phyloP scores from a whole-genome alignment of 2,329 filamentous ascomycete species.

The Nemania abortiva region DNA sequence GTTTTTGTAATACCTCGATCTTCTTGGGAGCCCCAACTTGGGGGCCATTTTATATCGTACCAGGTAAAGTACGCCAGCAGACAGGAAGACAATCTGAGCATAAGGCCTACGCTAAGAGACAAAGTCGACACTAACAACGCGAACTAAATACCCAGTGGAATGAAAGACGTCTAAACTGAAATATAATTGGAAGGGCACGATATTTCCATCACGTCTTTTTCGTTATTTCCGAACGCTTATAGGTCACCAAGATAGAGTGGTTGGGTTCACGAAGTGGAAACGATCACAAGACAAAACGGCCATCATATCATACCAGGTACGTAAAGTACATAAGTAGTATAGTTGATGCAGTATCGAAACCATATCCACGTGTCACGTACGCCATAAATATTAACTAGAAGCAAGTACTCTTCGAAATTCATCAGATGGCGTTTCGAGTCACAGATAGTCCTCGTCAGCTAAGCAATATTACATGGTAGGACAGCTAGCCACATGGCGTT shows the following conservation, averaged over 20 bases:
- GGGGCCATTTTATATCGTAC: conserved; percentile 13
- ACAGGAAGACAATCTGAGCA: background rate
- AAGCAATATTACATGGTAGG: conserved; percentile 11
- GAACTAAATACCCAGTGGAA: background rate
- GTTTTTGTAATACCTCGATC: background rate
- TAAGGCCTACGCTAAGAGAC: background rate
- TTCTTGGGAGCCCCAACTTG: conserved; percentile 11
- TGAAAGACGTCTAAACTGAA: background rate
- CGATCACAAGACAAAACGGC: background rate
- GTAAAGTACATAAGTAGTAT: no score
- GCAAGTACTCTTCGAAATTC: background rate
- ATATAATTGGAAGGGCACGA: background rate
- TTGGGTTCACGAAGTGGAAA: background rate
- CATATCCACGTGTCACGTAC: no score
- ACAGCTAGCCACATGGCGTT: conserved; percentile 30
- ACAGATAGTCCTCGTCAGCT: background rate
- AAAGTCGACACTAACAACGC: background rate
- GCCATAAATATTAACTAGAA: background rate
- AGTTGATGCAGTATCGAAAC: no score
- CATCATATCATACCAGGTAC: no score
- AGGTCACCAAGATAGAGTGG: background rate
- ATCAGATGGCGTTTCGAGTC: background rate
- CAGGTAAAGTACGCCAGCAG: background rate
- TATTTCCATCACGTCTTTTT: background rate
- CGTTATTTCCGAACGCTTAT: background rate